Conservation (phyloP, 2,329 filamentous ascomycete genomes). For the Penicillium thymicola region DNA sequence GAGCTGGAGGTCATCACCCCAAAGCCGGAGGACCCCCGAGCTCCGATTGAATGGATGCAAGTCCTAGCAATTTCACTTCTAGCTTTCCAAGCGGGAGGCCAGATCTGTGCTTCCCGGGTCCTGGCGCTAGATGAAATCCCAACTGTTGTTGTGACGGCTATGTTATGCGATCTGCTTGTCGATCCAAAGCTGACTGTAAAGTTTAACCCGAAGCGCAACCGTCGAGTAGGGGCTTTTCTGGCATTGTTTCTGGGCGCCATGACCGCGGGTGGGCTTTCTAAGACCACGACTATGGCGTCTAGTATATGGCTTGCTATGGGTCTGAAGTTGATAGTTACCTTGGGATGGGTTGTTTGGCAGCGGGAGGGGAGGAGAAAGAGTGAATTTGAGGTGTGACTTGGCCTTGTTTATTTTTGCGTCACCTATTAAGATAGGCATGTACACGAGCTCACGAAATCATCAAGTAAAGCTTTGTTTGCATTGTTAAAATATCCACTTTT, state of each 20-base stretch:
- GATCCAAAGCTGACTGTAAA: conserved; percentile 30
- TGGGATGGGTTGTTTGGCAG: conserved; percentile 40
- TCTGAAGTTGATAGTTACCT: conserved; percentile 35
- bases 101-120: conserved; percentile 39
- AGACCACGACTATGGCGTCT: conserved; percentile 33
- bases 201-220: conserved; percentile 32
- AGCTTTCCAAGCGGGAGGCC: conserved; percentile 42
- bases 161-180: conserved; percentile 40
- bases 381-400: neutral
- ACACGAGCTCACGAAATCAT: neutral
- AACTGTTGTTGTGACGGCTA: conserved; percentile 42
- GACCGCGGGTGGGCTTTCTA: conserved; percentile 41
- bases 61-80: conserved; percentile 39
- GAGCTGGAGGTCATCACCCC: conserved; percentile 33
- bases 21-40: conserved; percentile 27
- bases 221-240: conserved; percentile 36
- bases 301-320: conserved; percentile 42
- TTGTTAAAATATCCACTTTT: neutral
- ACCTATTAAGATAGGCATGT: neutral
- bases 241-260: conserved; percentile 42
- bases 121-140: conserved; percentile 41
- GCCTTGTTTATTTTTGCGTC: neutral
- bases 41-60: conserved; percentile 37
- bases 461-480: neutral
- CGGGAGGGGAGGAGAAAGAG: conserved; percentile 2